Evolutionary conservation across 2,329 filamentous ascomycete genomes (phyloP).

Genomic region (Xylariaceae sp.): DNA sequence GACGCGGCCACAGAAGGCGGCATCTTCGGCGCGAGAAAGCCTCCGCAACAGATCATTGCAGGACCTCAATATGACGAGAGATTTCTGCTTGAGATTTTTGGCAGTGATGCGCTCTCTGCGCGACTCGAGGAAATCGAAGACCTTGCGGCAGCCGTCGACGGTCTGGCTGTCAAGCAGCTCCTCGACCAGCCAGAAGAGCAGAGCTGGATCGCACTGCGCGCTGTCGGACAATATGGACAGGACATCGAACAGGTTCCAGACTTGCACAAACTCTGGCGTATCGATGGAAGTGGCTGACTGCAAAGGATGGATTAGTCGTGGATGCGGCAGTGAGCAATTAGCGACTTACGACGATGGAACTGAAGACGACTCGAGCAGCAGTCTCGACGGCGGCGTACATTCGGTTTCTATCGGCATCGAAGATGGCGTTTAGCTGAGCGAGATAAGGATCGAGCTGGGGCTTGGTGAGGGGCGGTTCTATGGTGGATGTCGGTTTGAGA

Average conservation of each 20-base stretch:
- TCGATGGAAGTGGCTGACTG: conserved; percentile 74
- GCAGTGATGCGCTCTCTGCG: conserved; percentile 83
- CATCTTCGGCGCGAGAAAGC: conserved; percentile 92
- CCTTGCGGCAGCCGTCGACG: conserved; percentile 81
- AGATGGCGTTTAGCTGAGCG: conserved; percentile 39
- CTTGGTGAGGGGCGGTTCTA: conserved; percentile 74
- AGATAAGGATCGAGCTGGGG: conserved; percentile 55
- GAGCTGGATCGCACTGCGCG: conserved; percentile 70
- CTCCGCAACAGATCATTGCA: conserved; percentile 94
- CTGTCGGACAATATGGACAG: conserved; percentile 83
- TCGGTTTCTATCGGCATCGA: conserved; percentile 45
- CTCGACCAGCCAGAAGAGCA: conserved; percentile 88
- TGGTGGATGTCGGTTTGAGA: conserved; percentile 54
- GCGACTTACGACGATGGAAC: conserved; percentile 65
- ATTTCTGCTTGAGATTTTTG: conserved; percentile 75
- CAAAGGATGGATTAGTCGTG: conserved; percentile 29
- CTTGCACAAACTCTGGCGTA: conserved; percentile 70
- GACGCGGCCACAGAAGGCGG: conserved; percentile 92
- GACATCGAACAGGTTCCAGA: conserved; percentile 94
- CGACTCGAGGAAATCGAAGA: conserved; percentile 95
- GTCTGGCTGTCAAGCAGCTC: conserved; percentile 95
- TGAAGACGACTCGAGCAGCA: conserved; percentile 77
- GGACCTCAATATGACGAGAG: conserved; percentile 82
- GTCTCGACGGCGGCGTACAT: conserved; percentile 76
- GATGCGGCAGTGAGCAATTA: background rate